These are phyloP conservation scores for Coemansia umbellata DNA, from an alignment of 192 early-diverging fungal species.

Conservation along the genomic window DNA sequence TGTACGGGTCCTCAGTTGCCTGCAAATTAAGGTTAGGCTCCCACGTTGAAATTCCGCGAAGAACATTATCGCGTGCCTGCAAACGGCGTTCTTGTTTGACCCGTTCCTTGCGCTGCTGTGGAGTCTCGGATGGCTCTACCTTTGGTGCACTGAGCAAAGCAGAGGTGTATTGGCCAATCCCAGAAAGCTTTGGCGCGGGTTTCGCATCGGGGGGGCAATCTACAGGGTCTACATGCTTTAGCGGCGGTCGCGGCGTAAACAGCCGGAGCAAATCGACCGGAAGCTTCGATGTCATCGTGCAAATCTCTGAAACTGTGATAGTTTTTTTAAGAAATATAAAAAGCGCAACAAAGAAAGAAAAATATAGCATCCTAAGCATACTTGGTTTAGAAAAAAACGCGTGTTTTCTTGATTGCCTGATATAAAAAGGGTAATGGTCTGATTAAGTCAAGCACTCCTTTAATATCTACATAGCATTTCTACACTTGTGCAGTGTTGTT, in stretches of 20 bases:
- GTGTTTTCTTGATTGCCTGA: no score
- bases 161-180: constrained; percentile 24
- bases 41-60: constrained; percentile 35
- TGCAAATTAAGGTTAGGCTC: constrained; percentile 58
- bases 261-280: constrained; percentile 42
- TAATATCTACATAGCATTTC: no score
- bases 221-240: constrained; percentile 13
- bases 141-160: constrained; percentile 11
- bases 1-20: constrained; percentile 82
- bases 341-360: no score
- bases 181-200: constrained; percentile 25
- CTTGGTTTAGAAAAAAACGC: no score
- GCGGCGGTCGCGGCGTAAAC: constrained; percentile 45
- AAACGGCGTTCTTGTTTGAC: constrained; percentile 27
- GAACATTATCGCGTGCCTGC: constrained; percentile 30
- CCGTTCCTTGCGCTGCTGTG: constrained; percentile 37
- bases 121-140: constrained; percentile 21
- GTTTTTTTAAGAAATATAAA: no score
- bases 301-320: no score
- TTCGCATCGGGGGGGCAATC: constrained; percentile 27
- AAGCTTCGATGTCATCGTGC: constrained; percentile 44
- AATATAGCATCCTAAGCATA: no score
- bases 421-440: no score
- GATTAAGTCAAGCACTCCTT: no score
- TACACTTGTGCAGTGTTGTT: no score